Percentiles rank a stretch among this genome's conserved stretches.
phyloP scores from a whole-genome alignment of 2,329 filamentous ascomycete genomes.

The Penicillium sp. region DNA sequence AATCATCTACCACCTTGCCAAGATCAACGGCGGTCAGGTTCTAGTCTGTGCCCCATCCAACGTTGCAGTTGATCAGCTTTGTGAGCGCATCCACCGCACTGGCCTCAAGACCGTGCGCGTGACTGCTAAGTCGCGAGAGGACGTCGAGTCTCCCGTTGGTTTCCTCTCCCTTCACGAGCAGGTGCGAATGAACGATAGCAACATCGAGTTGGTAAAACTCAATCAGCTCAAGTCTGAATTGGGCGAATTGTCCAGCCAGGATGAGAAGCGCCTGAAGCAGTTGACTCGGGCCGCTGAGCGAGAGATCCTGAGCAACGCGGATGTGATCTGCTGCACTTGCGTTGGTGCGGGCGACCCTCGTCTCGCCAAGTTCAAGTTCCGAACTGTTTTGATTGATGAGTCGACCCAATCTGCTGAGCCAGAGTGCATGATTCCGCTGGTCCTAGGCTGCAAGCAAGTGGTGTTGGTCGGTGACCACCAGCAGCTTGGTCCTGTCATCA shows the following conservation, averaged over 20 bases:
- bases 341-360: slow-evolving; percentile 95
- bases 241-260: slow-evolving; percentile 87
- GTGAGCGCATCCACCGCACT: slow-evolving; percentile 91
- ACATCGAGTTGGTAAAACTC: slow-evolving; percentile 86
- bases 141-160: slow-evolving; percentile 96
- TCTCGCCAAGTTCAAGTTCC: slow-evolving; percentile 95
- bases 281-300: slow-evolving; percentile 90
- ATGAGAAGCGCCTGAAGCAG: slow-evolving; percentile 98
- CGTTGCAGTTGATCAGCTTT: slow-evolving; percentile 96
- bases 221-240: slow-evolving; percentile 88
- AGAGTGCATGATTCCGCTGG: slow-evolving; percentile 97
- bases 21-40: slow-evolving; percentile 91
- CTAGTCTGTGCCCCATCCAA: slow-evolving; percentile 97
- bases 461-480: slow-evolving; percentile 99
- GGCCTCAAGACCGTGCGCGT: slow-evolving; percentile 95
- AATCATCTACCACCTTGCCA: slow-evolving; percentile 96
- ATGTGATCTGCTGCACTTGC: slow-evolving; percentile 98
- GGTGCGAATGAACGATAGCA: slow-evolving; percentile 95
- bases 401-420: slow-evolving; percentile 97
- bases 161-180: slow-evolving; percentile 96
- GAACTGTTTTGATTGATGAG: slow-evolving; percentile 96
- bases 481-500: slow-evolving; percentile 95
- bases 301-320: slow-evolving; percentile 90
- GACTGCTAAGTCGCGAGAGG: slow-evolving; percentile 97
- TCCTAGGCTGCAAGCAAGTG: slow-evolving; percentile 96